Evolutionary conservation across 2,329 filamentous ascomycete species (phyloP).

Genomic region (Talaromyces pinophilus): DNA sequence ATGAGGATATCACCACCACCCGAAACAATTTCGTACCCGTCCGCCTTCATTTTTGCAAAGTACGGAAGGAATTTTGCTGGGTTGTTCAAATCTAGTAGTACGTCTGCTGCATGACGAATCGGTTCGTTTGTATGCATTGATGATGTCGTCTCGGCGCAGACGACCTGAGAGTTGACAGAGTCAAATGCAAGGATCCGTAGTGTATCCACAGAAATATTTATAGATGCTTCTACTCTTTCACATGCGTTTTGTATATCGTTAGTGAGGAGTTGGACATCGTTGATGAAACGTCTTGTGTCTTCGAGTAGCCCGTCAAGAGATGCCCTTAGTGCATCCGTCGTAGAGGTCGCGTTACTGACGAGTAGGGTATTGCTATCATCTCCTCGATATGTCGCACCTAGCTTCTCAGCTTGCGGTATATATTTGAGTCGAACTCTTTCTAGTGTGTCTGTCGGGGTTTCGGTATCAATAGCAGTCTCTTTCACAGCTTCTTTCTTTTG

Average conservation of each 20-base stretch:
- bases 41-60: constrained; percentile 39
- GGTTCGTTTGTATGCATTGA: constrained; percentile 33
- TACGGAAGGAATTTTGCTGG: constrained; percentile 46
- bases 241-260: constrained; percentile 19
- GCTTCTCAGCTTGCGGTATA: background rate
- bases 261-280: constrained; percentile 16
- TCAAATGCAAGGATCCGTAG: constrained; percentile 46
- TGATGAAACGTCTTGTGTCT: constrained; percentile 18
- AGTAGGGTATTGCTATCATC: background rate
- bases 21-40: constrained; percentile 47
- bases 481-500: constrained; percentile 3
- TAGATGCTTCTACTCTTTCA: constrained; percentile 21
- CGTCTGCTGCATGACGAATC: constrained; percentile 33
- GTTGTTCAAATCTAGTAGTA: constrained; percentile 41
- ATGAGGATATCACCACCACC: constrained; percentile 46
- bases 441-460: background rate
- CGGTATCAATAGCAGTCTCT: background rate
- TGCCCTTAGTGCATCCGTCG: background rate
- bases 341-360: background rate
- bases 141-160: constrained; percentile 36
- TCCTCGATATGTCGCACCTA: background rate
- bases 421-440: background rate
- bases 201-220: constrained; percentile 22
- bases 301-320: background rate
- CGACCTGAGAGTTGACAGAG: constrained; percentile 33